Conservation (phyloP, 148 eudicot species). For the Rhododendron griersonianum region DNA sequence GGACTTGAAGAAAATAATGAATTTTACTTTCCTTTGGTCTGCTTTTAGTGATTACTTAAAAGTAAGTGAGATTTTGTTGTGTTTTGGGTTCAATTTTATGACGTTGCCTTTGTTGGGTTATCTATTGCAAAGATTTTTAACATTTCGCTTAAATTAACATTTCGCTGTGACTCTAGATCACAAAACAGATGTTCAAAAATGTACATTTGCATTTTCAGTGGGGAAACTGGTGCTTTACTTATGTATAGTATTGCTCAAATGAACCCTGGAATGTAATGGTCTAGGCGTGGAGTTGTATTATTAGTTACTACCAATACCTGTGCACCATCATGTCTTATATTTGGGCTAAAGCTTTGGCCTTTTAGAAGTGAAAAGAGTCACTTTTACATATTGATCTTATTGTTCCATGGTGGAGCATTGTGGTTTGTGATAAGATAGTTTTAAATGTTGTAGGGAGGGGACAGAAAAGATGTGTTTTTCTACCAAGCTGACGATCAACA, state of each 20-base stretch:
- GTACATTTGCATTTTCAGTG: not conserved
- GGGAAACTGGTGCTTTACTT: not conserved
- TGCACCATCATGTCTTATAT: not conserved
- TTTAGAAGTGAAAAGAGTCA: not conserved
- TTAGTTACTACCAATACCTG: not conserved
- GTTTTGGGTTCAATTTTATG: not conserved
- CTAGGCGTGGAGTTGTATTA: not conserved
- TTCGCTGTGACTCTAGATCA: not conserved
- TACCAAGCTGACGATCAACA: constrained; percentile 99
- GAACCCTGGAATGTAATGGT: not conserved
- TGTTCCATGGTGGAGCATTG: not conserved
- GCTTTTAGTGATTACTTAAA: not conserved
- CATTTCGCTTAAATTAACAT: not conserved
- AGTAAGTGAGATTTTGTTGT: not conserved
- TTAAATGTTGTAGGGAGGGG: constrained; percentile 81
- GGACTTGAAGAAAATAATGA: not conserved
- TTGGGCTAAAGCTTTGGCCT: not conserved
- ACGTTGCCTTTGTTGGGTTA: not conserved
- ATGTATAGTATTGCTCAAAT: not conserved
- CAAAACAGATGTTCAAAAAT: not conserved
- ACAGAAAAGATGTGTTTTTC: constrained; percentile 96
- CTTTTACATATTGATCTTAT: not conserved
- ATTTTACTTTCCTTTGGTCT: not conserved
- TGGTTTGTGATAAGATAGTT: not conserved
- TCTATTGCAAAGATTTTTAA: not conserved